Percentiles rank a stretch among this genome's conserved stretches.
Evolutionary conservation across 768 basidiomycete species (phyloP).

Genomic region (Mycena galericulata): DNA sequence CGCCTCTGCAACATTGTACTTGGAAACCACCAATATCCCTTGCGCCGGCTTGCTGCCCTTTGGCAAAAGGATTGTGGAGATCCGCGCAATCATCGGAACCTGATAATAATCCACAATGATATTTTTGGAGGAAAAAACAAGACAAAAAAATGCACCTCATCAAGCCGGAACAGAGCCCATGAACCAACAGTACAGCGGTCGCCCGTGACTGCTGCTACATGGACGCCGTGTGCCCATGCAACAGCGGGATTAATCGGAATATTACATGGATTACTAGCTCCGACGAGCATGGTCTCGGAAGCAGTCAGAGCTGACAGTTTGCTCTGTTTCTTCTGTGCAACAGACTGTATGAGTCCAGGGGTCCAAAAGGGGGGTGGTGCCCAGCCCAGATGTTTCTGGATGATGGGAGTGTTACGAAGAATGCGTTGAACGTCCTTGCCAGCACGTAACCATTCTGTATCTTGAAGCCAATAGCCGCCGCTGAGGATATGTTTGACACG

Average conservation of each 20-base stretch:
- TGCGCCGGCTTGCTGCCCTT: slow-evolving; percentile 9
- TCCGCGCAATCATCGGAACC: background rate
- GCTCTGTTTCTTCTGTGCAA: slow-evolving; percentile 19
- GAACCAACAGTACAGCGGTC: slow-evolving; percentile 7
- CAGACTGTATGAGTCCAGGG: background rate
- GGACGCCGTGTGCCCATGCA: background rate
- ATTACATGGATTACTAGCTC: background rate
- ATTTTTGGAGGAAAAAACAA: too few species aligned
- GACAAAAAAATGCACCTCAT: background rate
- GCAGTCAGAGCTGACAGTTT: background rate
- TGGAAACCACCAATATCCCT: background rate
- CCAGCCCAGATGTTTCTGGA: slow-evolving; percentile 39
- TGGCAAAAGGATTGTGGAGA: background rate
- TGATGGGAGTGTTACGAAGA: slow-evolving; percentile 18
- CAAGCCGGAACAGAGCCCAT: slow-evolving; percentile 15
- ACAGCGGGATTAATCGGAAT: background rate
- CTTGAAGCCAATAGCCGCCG: slow-evolving; percentile 47
- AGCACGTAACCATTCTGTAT: slow-evolving; percentile 30
- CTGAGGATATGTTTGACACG: slow-evolving; percentile 45
- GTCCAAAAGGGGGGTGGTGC: slow-evolving; percentile 13
- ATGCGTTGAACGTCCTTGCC: slow-evolving; percentile 34
- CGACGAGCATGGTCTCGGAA: background rate
- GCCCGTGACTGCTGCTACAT: background rate
- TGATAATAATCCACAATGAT: too few species aligned
- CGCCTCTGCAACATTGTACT: slow-evolving; percentile 8